Percentiles rank a stretch among this genome's conserved stretches.
Evolutionary conservation across 139 green algal species (phyloP).

Genomic region (Edaphochlamys debaryana): DNA sequence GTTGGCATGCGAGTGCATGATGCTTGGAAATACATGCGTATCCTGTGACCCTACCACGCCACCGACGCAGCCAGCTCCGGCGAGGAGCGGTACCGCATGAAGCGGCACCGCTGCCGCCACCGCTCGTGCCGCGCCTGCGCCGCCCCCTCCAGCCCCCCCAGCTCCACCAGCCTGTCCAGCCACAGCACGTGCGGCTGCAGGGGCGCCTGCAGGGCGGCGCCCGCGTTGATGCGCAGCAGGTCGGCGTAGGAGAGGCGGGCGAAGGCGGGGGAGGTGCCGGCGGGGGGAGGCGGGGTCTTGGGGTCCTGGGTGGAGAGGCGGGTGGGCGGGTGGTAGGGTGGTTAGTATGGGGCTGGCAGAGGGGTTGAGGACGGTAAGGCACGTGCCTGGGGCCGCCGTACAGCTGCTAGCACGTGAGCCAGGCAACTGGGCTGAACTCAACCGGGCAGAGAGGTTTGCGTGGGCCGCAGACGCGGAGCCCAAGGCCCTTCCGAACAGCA

Average conservation of each 20-base stretch:
- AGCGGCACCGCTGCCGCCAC: not conserved
- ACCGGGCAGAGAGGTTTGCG: not conserved
- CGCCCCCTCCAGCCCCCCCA: not conserved
- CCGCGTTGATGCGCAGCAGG: not conserved
- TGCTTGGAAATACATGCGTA: too few species aligned
- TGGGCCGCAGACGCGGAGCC: not conserved
- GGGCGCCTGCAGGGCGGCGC: not conserved
- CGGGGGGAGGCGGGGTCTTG: not conserved
- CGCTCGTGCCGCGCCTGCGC: not conserved
- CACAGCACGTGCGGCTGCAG: not conserved
- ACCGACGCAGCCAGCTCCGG: too few species aligned
- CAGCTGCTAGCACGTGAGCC: too few species aligned
- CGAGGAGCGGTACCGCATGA: not conserved
- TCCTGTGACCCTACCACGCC: too few species aligned
- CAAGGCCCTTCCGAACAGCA: not conserved
- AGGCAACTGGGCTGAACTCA: not conserved
- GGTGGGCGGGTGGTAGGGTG: too few species aligned
- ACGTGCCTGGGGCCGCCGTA: too few species aligned
- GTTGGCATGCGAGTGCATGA: too few species aligned
- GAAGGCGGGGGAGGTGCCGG: not conserved
- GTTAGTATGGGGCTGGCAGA: too few species aligned
- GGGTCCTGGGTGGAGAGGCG: not conserved
- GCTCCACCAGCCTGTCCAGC: not conserved
- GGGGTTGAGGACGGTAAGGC: too few species aligned
- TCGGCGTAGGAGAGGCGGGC: not conserved